A percentile compares a stretch with the other conserved stretches of the same genome.
Conservation (phyloP, 2,329 filamentous ascomycete species). For the Scytalidium sp. region DNA sequence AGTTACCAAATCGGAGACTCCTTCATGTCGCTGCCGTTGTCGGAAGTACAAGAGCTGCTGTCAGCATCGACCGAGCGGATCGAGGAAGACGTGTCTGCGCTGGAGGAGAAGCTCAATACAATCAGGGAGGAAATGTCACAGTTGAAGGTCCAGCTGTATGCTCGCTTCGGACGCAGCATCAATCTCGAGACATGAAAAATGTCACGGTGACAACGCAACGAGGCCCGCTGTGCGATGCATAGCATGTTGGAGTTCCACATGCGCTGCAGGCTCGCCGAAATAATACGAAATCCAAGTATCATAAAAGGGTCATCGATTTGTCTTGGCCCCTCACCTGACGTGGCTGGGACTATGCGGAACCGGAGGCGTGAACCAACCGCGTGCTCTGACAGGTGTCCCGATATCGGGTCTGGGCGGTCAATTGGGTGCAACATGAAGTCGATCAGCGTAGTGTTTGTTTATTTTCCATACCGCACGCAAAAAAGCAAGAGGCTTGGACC, state of each 20-base stretch:
- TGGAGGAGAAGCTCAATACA: constrained; percentile 74
- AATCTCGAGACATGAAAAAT: constrained; percentile 71
- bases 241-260: neutral
- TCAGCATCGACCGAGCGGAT: constrained; percentile 67
- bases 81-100: constrained; percentile 68
- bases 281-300: no score
- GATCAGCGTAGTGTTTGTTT: no score
- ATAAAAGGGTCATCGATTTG: neutral
- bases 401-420: no score
- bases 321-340: neutral
- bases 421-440: no score
- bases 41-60: constrained; percentile 85
- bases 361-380: no score
- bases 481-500: no score
- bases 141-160: constrained; percentile 90
- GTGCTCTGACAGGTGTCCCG: no score
- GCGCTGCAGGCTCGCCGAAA: neutral
- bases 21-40: constrained; percentile 82
- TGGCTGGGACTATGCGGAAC: neutral
- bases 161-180: constrained; percentile 92
- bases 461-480: no score
- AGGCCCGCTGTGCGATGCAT: constrained; percentile 10
- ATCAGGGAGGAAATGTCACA: constrained; percentile 84
- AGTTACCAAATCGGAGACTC: constrained; percentile 97
- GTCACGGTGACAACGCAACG: constrained; percentile 15